Conservation (phyloP, 2,329 filamentous ascomycete genomes). For the Aspergillus candidus region DNA sequence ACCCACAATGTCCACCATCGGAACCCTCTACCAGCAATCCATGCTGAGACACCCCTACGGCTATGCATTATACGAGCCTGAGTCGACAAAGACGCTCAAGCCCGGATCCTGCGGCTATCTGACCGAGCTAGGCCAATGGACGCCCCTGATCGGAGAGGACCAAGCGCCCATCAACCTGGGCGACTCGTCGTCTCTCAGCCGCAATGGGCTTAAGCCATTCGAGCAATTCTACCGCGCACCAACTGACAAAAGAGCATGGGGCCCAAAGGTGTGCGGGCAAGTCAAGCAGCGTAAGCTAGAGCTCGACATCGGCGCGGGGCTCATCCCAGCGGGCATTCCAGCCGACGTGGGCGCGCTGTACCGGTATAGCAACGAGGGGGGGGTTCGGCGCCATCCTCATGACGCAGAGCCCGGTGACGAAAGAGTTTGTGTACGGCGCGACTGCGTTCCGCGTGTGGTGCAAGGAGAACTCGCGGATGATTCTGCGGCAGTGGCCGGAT, state of each 20-base stretch:
- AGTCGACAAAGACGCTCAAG: constrained; percentile 1
- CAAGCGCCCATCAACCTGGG: background rate
- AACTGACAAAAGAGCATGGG: background rate
- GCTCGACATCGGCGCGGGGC: background rate
- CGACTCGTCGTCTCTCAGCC: constrained; percentile 1
- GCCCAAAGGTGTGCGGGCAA: constrained; percentile 1
- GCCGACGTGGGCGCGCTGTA: constrained; percentile 3
- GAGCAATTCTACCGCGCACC: constrained; percentile 1
- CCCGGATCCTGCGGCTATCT: constrained; percentile 5
- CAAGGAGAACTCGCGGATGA: constrained; percentile 1
- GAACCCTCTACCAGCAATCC: constrained; percentile 3
- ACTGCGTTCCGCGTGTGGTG: constrained; percentile 2
- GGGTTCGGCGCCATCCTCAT: constrained; percentile 4
- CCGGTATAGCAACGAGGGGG: background rate
- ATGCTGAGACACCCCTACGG: constrained; percentile 5
- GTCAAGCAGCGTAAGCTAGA: constrained; percentile 1
- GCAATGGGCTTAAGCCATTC: constrained; percentile 1
- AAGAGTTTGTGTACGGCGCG: constrained; percentile 4
- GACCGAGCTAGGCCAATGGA: constrained; percentile 3
- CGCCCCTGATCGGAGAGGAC: constrained; percentile 1
- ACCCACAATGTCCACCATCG: background rate
- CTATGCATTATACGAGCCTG: constrained; percentile 4
- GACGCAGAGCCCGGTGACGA: constrained; percentile 2
- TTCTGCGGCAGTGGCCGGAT: constrained; percentile 3
- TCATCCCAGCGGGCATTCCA: background rate